Conservation (phyloP, 1,284 basidiomycete species). For the Thelephora terrestris region DNA sequence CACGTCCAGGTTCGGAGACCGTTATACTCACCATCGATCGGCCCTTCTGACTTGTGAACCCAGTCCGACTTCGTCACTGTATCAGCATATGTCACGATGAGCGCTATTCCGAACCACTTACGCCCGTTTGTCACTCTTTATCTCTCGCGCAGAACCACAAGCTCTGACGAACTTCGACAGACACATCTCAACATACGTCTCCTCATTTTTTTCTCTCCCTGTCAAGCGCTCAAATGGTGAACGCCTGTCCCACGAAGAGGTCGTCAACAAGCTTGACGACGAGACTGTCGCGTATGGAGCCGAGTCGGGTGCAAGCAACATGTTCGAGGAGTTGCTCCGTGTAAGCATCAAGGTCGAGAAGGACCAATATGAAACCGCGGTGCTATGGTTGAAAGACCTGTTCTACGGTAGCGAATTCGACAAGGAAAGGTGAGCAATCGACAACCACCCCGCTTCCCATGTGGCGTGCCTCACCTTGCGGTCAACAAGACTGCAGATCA, state of each 20-base stretch:
- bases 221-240: slow-evolving; percentile 65
- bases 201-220: slow-evolving; percentile 86
- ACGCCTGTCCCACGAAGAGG: slow-evolving; percentile 76
- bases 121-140: slow-evolving; percentile 50
- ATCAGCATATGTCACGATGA: slow-evolving; percentile 71
- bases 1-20: slow-evolving; percentile 54
- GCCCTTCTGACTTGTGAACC: slow-evolving; percentile 1
- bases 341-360: slow-evolving; percentile 82
- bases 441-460: background rate
- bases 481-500: slow-evolving; percentile 65
- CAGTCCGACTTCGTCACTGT: slow-evolving; percentile 90
- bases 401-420: slow-evolving; percentile 79
- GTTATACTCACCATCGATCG: background rate
- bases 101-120: slow-evolving; percentile 58
- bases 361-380: slow-evolving; percentile 69
- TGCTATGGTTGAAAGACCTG: slow-evolving; percentile 86
- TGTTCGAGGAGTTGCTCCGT: slow-evolving; percentile 70
- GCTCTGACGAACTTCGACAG: slow-evolving; percentile 27
- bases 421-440: slow-evolving; percentile 57
- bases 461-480: slow-evolving; percentile 5
- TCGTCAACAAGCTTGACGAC: slow-evolving; percentile 84
- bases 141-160: background rate
- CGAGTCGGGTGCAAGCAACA: slow-evolving; percentile 57
- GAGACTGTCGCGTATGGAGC: slow-evolving; percentile 87
- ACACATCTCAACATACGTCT: slow-evolving; percentile 76